phyloP scores from a whole-genome alignment of 2,329 filamentous ascomycete genomes.

The Bipolaris cookei region DNA sequence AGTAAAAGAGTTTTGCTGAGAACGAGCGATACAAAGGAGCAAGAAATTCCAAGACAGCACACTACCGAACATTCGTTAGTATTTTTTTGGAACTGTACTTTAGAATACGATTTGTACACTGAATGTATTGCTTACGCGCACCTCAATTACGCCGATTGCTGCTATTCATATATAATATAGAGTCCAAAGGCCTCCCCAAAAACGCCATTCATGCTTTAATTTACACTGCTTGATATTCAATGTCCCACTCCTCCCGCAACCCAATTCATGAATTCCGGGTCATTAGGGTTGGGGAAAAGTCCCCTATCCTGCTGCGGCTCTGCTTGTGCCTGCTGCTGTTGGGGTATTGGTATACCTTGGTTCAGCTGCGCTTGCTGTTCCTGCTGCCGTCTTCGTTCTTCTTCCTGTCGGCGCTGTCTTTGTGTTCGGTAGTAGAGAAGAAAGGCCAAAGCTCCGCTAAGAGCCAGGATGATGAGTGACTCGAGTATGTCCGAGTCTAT shows the following conservation, averaged over 20 bases:
- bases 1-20: too few species aligned
- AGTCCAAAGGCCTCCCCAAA: not conserved
- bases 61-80: too few species aligned
- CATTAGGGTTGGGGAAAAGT: conserved; percentile 69
- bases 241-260: conserved; percentile 70
- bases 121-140: not conserved
- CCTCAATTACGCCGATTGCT: not conserved
- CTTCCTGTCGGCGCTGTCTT: conserved; percentile 56
- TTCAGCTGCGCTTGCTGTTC: conserved; percentile 43
- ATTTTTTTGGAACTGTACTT: too few species aligned
- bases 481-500: conserved; percentile 83
- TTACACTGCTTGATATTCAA: conserved; percentile 33
- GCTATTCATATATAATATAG: not conserved
- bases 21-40: not conserved
- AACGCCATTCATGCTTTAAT: conserved; percentile 5
- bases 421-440: conserved; percentile 83
- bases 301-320: conserved; percentile 56
- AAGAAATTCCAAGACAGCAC: not conserved
- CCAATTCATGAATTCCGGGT: conserved; percentile 73
- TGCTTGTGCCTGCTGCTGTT: conserved; percentile 37
- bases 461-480: conserved; percentile 79
- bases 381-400: conserved; percentile 42
- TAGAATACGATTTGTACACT: not conserved
- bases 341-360: conserved; percentile 17
- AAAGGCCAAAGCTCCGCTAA: conserved; percentile 75